A percentile compares a stretch with the other conserved stretches of the same genome.
Evolutionary conservation across 2,329 filamentous ascomycete genomes (phyloP).

Genomic region (Metarhizium sp.): DNA sequence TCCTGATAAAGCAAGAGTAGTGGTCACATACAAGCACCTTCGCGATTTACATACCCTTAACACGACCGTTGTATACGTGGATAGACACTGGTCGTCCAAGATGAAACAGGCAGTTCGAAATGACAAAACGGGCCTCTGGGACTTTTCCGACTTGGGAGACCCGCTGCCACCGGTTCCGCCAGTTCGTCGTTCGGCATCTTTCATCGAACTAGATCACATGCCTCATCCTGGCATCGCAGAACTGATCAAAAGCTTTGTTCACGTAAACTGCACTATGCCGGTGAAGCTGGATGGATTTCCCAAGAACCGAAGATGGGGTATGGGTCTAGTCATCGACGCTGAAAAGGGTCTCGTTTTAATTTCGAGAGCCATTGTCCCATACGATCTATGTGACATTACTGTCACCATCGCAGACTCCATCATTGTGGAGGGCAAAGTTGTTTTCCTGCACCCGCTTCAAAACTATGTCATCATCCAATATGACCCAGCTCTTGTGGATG

Average conservation of each 20-base stretch:
- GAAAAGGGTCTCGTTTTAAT: slow-evolving; percentile 92
- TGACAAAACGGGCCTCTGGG: slow-evolving; percentile 84
- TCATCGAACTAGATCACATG: slow-evolving; percentile 84
- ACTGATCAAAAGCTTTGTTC: slow-evolving; percentile 88
- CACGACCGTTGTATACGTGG: slow-evolving; percentile 84
- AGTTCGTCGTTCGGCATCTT: slow-evolving; percentile 70
- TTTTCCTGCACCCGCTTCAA: slow-evolving; percentile 93
- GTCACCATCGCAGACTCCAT: slow-evolving; percentile 96
- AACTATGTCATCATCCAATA: slow-evolving; percentile 97
- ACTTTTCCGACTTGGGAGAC: slow-evolving; percentile 79
- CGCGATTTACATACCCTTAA: slow-evolving; percentile 90
- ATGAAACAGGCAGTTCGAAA: slow-evolving; percentile 91
- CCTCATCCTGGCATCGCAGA: slow-evolving; percentile 86
- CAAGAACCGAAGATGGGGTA: slow-evolving; percentile 86
- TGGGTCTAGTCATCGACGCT: slow-evolving; percentile 94
- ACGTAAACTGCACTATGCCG: slow-evolving; percentile 86
- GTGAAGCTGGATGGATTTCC: slow-evolving; percentile 97
- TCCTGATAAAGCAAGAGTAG: slow-evolving; percentile 72
- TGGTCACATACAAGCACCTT: slow-evolving; percentile 92
- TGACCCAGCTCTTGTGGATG: slow-evolving; percentile 85
- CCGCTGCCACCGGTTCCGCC: slow-evolving; percentile 66
- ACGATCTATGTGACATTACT: slow-evolving; percentile 92
- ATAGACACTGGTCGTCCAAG: slow-evolving; percentile 91
- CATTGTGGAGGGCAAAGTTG: slow-evolving; percentile 84
- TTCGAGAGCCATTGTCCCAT: slow-evolving; percentile 87